Evolutionary conservation across 1,284 basidiomycete genomes (phyloP), one percentile per base, ranked within the genome.

Genomic region (Sporisorium graminicola): DNA sequence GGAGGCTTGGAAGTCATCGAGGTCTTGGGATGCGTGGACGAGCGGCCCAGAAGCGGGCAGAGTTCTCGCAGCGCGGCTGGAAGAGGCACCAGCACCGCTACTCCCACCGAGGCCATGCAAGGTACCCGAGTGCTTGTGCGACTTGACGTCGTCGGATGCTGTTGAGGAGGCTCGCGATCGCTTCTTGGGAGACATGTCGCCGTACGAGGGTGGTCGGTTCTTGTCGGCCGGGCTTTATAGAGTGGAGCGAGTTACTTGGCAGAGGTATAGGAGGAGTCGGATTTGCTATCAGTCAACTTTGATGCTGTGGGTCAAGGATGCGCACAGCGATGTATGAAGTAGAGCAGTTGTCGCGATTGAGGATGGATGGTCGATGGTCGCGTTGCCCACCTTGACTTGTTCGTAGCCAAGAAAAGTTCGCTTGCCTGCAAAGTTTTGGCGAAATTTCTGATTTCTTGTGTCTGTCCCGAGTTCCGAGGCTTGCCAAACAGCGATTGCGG

Each of bases 1-100:
- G 8, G 79, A 74, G 12, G 77, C 74, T 49, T 82, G 80, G 58
- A 82, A 82, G 50, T 82, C 67, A 37, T 77, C 75, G 24, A 77
- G 63, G 42, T 71, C 67, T 31, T 77, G 75, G 0, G 71, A 70
- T 18, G 75, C 63, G 37, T 77, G 75, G 2, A 77, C 75, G 8
- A 77, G 58, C 3, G 75, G 75, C 1, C 71, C 71, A 0, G 68
- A 69, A 0, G 65, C 65, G 3, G 74, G 74, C 2, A 63, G 33
- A 3, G 62, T 49, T 13, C 42, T 47, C 5, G 66, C 53, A 33
- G 59, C 66, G 5, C 66, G 59, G 27, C 65, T 73, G 12, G 63
- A 69, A 0, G 74, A 77, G 37, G 56, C 62, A 3, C 47, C 67
- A 5, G 33, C 59, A 3, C 33, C 63, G 24, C 52, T 56, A 3